Conservation (phyloP, 768 basidiomycete species). For the Macrocybe gigantea region DNA sequence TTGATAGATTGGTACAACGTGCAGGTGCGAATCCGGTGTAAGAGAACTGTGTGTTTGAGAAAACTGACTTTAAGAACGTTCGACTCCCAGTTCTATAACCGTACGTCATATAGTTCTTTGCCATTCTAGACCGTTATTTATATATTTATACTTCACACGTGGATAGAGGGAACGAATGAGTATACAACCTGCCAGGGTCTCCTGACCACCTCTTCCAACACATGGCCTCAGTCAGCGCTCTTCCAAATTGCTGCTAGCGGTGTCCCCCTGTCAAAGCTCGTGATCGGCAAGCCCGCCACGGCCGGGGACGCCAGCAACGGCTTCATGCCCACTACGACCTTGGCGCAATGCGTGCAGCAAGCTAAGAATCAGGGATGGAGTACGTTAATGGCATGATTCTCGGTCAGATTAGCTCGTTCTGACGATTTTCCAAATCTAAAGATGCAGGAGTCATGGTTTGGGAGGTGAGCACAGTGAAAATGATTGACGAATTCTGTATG, state of each 20-base stretch:
- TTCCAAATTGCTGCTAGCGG: slow-evolving; percentile 47
- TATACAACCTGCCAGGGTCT: slow-evolving; percentile 50
- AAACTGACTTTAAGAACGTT: background rate
- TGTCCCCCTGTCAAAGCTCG: slow-evolving; percentile 47
- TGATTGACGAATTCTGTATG: background rate
- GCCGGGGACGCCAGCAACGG: slow-evolving; percentile 39
- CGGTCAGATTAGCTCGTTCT: background rate
- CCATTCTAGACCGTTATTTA: background rate
- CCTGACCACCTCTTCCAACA: slow-evolving; percentile 41
- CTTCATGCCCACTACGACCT: slow-evolving; percentile 42
- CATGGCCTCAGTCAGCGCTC: slow-evolving; percentile 47
- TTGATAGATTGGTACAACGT: slow-evolving; percentile 60
- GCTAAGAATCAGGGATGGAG: slow-evolving; percentile 52
- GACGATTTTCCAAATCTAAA: slow-evolving; percentile 2
- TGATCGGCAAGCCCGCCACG: slow-evolving; percentile 58
- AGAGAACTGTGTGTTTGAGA: background rate
- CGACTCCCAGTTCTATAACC: slow-evolving; percentile 26
- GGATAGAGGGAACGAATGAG: slow-evolving; percentile 41
- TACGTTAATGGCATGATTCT: slow-evolving; percentile 20
- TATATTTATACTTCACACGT: background rate
- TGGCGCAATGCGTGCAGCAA: slow-evolving; percentile 45
- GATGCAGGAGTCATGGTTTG: slow-evolving; percentile 26
- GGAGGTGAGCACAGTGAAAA: slow-evolving; percentile 15
- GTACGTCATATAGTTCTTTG: slow-evolving; percentile 9
- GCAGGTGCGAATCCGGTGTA: slow-evolving; percentile 28